phyloP scores from a whole-genome alignment of 2,329 filamentous ascomycete species.

The Aureobasidium sp. region DNA sequence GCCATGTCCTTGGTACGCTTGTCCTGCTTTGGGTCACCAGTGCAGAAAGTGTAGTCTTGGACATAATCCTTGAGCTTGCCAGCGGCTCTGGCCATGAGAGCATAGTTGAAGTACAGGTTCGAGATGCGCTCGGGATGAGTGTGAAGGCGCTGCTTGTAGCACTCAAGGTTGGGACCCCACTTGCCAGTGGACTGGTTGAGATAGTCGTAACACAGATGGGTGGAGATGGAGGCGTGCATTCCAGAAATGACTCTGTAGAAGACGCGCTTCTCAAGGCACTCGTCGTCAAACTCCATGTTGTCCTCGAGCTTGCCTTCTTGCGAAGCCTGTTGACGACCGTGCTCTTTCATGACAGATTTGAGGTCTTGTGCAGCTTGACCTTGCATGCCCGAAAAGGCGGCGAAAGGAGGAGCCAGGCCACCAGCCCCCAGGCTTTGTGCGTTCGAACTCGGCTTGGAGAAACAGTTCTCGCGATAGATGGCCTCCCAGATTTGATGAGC shows the following conservation, averaged over 20 bases:
- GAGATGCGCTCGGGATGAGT: constrained; percentile 81
- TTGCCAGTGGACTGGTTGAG: constrained; percentile 88
- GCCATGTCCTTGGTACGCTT: constrained; percentile 71
- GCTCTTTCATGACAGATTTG: constrained; percentile 49
- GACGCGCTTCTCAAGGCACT: constrained; percentile 96
- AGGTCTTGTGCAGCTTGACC: constrained; percentile 51
- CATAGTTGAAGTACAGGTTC: constrained; percentile 99
- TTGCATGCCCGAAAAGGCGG: constrained; percentile 37
- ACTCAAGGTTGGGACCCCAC: constrained; percentile 84
- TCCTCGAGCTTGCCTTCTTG: constrained; percentile 43
- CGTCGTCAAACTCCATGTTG: constrained; percentile 70
- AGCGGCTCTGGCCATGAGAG: constrained; percentile 82
- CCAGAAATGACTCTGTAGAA: constrained; percentile 93
- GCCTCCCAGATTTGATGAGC: constrained; percentile 91
- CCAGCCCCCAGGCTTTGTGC: constrained; percentile 18
- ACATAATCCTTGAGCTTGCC: constrained; percentile 82
- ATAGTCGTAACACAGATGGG: constrained; percentile 92
- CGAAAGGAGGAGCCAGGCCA: constrained; percentile 26
- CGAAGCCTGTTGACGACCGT: constrained; percentile 51
- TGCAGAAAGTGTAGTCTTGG: constrained; percentile 81
- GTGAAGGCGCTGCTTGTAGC: constrained; percentile 82
- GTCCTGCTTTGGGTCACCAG: constrained; percentile 74
- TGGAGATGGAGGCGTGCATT: constrained; percentile 97
- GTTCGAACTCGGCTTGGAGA: constrained; percentile 42
- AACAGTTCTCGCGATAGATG: constrained; percentile 96